Conservation (phyloP, 495 filamentous ascomycete species). For the Acidiella bohemica region DNA sequence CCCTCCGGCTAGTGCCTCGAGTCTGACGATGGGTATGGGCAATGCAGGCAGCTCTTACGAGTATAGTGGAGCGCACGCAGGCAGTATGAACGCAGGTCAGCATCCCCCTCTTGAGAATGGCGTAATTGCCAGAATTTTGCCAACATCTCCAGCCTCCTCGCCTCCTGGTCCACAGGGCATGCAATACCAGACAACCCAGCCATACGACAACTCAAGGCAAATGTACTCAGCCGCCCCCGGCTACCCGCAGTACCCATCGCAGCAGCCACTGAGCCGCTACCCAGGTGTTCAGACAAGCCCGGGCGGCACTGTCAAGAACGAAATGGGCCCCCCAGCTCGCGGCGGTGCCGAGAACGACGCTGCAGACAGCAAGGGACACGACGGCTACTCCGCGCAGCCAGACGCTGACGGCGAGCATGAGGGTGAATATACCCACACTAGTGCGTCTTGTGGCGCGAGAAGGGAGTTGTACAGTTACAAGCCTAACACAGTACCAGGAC, state of each 20-base stretch:
- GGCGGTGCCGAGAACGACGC: conserved; percentile 46
- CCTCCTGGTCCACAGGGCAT: conserved; percentile 52
- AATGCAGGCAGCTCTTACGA: conserved; percentile 60
- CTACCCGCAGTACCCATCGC: conserved; percentile 50
- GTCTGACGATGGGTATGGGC: conserved; percentile 64
- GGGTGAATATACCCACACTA: conserved; percentile 59
- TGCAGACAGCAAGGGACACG: conserved; percentile 54
- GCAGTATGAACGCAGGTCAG: conserved; percentile 49
- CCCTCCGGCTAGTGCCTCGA: conserved; percentile 82
- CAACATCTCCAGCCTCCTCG: conserved; percentile 85
- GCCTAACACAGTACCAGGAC: conserved; percentile 45
- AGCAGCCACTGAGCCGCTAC: conserved; percentile 59
- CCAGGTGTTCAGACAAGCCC: conserved; percentile 26
- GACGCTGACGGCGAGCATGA: conserved; percentile 69
- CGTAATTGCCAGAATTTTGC: conserved; percentile 75
- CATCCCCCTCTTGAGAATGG: conserved; percentile 76
- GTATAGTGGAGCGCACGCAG: conserved; percentile 58
- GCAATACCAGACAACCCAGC: conserved; percentile 53
- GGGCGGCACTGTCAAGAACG: conserved; percentile 61
- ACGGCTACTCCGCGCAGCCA: conserved; percentile 43
- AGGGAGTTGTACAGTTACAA: conserved; percentile 65
- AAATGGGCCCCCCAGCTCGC: conserved; percentile 79
- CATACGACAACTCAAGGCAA: conserved; percentile 63
- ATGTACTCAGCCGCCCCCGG: conserved; percentile 68
- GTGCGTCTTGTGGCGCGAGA: conserved; percentile 48